Conservation (phyloP, 2,329 filamentous ascomycete genomes). For the Microcyclospora tardicrescens region DNA sequence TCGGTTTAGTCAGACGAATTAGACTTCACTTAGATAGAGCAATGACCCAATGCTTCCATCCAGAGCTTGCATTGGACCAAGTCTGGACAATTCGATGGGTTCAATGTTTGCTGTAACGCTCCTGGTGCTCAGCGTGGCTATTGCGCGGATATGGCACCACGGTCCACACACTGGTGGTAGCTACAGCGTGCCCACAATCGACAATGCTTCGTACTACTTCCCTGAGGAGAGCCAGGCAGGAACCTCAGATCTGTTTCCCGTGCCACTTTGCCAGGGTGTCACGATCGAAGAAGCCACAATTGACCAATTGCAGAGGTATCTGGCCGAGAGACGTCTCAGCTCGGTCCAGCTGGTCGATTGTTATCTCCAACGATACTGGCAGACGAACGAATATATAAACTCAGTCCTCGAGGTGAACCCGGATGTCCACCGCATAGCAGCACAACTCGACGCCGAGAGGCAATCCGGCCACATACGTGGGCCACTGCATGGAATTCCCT, state of each 20-base stretch:
- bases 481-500: slow-evolving; percentile 62
- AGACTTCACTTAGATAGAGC: too few species aligned
- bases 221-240: slow-evolving; percentile 11
- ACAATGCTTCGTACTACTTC: background rate
- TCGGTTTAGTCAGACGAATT: too few species aligned
- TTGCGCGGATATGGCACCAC: too few species aligned
- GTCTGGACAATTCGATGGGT: too few species aligned
- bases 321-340: slow-evolving; percentile 43
- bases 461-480: slow-evolving; percentile 43
- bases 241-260: slow-evolving; percentile 41
- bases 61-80: too few species aligned
- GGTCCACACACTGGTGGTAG: too few species aligned
- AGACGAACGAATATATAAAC: slow-evolving; percentile 54
- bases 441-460: slow-evolving; percentile 48
- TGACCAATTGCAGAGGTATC: slow-evolving; percentile 49
- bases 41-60: too few species aligned
- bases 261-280: slow-evolving; percentile 48
- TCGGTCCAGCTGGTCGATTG: slow-evolving; percentile 47
- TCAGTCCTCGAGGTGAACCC: slow-evolving; percentile 55
- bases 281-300: slow-evolving; percentile 57
- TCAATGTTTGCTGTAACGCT: too few species aligned
- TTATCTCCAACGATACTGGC: slow-evolving; percentile 47
- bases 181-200: too few species aligned
- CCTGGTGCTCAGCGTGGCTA: too few species aligned
- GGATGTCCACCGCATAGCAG: slow-evolving; percentile 50